A percentile compares a stretch with the other conserved stretches of the same genome.
Conservation (phyloP, 208 protist species). For the Angomonas desouzai region DNA sequence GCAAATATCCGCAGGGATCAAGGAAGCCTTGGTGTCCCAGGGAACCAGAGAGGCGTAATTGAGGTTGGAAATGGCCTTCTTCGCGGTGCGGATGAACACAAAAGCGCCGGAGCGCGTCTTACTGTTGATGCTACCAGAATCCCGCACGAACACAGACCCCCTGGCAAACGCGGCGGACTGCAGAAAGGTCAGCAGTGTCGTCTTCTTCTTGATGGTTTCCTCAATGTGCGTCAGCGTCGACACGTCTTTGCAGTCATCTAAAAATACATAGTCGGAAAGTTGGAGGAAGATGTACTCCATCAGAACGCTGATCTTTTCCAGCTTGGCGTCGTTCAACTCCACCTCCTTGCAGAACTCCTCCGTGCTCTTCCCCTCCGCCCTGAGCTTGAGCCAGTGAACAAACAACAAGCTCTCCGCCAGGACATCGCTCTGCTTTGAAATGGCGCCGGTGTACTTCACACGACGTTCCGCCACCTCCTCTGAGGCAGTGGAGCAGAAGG, state of each 20-base stretch:
- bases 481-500: slow-evolving; percentile 46
- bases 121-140: slow-evolving; percentile 53
- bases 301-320: slow-evolving; percentile 56
- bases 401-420: slow-evolving; percentile 78
- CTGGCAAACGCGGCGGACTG: slow-evolving; percentile 56
- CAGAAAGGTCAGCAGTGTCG: slow-evolving; percentile 70
- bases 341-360: slow-evolving; percentile 32
- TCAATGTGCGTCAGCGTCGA: slow-evolving; percentile 26
- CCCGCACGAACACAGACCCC: slow-evolving; percentile 62
- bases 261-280: slow-evolving; percentile 79
- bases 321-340: slow-evolving; percentile 47
- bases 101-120: slow-evolving; percentile 62
- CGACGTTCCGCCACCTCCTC: slow-evolving; percentile 38
- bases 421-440: slow-evolving; percentile 72
- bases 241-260: slow-evolving; percentile 51
- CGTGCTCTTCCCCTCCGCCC: slow-evolving; percentile 36
- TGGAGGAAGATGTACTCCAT: slow-evolving; percentile 67
- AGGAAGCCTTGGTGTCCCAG: slow-evolving; percentile 57
- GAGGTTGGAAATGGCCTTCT: slow-evolving; percentile 55
- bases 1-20: slow-evolving; percentile 64
- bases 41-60: slow-evolving; percentile 38
- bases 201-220: slow-evolving; percentile 40
- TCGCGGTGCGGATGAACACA: slow-evolving; percentile 85
- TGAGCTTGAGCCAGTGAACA: slow-evolving; percentile 65
- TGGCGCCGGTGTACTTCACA: slow-evolving; percentile 59